These are phyloP conservation scores for Pyrenula massariospora DNA, from an alignment of 495 filamentous ascomycete genomes.

Conservation along the genomic window DNA sequence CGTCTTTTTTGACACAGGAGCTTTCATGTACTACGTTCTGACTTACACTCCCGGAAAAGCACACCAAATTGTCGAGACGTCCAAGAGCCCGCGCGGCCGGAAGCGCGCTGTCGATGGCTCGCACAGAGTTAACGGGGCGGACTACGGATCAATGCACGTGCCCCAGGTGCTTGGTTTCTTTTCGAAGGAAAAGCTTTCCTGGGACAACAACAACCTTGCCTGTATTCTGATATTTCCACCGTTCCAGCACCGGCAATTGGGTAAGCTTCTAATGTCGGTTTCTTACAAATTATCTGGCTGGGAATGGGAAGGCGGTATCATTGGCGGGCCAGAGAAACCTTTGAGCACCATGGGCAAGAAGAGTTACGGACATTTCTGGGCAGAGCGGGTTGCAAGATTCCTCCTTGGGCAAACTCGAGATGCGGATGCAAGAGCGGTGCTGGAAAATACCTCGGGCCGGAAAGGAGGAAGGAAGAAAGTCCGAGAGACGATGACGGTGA, in stretches of 20 bases:
- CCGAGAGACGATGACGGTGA: constrained; percentile 35
- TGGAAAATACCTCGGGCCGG: constrained; percentile 14
- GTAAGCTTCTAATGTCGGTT: constrained; percentile 81
- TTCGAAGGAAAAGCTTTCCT: constrained; percentile 95
- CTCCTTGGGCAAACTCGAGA: constrained; percentile 21
- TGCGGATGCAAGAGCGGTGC: constrained; percentile 11
- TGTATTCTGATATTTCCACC: constrained; percentile 96
- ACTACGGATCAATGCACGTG: neutral
- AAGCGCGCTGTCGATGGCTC: neutral
- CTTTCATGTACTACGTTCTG: constrained; percentile 92
- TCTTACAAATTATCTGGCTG: constrained; percentile 85
- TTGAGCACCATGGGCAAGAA: constrained; percentile 71
- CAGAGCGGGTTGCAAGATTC: constrained; percentile 59
- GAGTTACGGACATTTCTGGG: constrained; percentile 78
- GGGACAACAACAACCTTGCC: constrained; percentile 96
- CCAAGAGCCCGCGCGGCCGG: constrained; percentile 1
- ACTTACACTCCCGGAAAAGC: constrained; percentile 32
- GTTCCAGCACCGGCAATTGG: constrained; percentile 82
- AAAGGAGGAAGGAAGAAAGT: constrained; percentile 24
- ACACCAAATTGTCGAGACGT: constrained; percentile 4
- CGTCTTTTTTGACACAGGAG: constrained; percentile 91
- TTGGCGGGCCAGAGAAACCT: constrained; percentile 90
- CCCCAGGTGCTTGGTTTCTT: constrained; percentile 81
- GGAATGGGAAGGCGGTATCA: constrained; percentile 49
- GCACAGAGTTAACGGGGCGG: neutral